Evolutionary conservation across 371 early-diverging fungal genomes (phyloP), one percentile per base, ranked within the genome.

Genomic region (Circinella umbellata): DNA sequence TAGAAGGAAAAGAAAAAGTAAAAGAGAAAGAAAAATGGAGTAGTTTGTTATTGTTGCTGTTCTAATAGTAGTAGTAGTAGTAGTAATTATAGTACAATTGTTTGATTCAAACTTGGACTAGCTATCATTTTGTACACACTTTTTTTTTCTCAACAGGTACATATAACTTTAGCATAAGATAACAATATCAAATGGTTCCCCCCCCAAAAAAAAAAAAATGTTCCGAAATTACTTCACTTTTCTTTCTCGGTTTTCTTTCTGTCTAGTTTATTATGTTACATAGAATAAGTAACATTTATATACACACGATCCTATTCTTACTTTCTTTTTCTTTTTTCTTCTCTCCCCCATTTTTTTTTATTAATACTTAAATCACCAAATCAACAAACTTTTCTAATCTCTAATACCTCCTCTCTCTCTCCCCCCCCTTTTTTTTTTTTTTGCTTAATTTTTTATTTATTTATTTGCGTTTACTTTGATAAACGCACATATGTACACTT

Each of bases 81-180:
- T 11, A 47, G 47, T 47, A 15, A 9, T 47, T 11, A 15, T 47
- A 47, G 47, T 47, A 9, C 11, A 11, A 47, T 51, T 51, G 51
- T 51, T 13, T 51, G 15, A 47, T 46, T 47, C 67, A 55, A 61
- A 70, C 68, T 63, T 39, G 57, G 53, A 60, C 59, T 49, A 63
- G 67, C 14, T n/a, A 51, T n/a, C n/a, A 8, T 51, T 51, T 51
- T 27, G 27, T 27, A 27, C 27, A 27, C 27, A 27, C 27, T 27
- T 15, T 51, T n/a, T 51, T 51, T 51, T 15, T 51, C 15, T 51
- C 14, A 15, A 51, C 67, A 67, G 66, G 71, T 49, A 67, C 65
- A 64, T 42, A 42, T 42, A 6, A 42, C 42, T 27, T 27, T 27
- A 27, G 27, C 27, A 27, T 27, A 27, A 27, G 27, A 27, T 27